Base-by-base conservation (phyloP, 2,329 filamentous ascomycete species). In the Pseudogymnoascus sp. region DNA sequence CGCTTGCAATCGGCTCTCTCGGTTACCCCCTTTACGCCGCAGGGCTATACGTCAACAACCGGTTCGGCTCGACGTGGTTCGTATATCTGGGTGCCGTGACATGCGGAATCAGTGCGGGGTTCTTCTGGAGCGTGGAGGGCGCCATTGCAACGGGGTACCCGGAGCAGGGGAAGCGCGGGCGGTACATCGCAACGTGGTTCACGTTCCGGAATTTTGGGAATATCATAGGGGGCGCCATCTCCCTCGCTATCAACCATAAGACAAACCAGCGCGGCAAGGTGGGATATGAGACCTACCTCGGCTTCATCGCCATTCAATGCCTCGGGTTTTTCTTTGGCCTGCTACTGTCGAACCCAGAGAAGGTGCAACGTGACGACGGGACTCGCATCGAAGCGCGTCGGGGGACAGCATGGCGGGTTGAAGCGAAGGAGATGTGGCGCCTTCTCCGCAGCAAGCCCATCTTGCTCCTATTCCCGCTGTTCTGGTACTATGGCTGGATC, bases 141-240 rank as follows among this genome's bases (percentile, higher is more conserved):
- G 75, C 75, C 4, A 75, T 77, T 61, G 74, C 74, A 26, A 76
- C 74, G 31, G 76, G 75, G 2, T 78, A 78, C 37, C 76, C 76
- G 0, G 66, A 68, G 47, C 65, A 67, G 0, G 63, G 40, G 67
- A 71, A 72, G 61, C 64, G 70, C 61, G 70, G 63, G 13, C 64
- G 65, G 29, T 68, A 68, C 21, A 63, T 68, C 2, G 67, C 70
- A 3, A 71, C 67, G 26, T 80, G 78, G 77, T 72, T 79, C 61
- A 74, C 74, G 4, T 76, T 76, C 56, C 74, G 75, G 16, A 75
- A 75, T 13, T 69, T 73, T 1, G 77, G 77, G 0, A 75, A 76
- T 16, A 79, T 82, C 26, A 75, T 83, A 6, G 80, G 81, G 10
- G 80, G 80, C 2, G 75, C 79, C 1, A 81, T 82, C 65, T 78